phyloP scores from a whole-genome alignment of 371 early-diverging fungal genomes.

The Mucor indicus region DNA sequence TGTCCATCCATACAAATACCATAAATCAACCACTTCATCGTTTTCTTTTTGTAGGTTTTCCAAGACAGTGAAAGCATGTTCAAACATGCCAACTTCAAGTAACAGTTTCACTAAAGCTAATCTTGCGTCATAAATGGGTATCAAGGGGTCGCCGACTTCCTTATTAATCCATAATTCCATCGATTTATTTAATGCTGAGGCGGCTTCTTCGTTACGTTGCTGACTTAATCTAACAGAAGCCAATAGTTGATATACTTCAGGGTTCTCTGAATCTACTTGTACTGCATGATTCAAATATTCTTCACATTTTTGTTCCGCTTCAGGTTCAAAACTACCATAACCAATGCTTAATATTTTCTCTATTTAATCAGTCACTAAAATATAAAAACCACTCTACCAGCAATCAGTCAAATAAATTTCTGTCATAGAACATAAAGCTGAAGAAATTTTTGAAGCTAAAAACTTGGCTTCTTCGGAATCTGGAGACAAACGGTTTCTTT shows the following conservation, averaged over 20 bases:
- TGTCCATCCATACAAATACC: constrained; percentile 93
- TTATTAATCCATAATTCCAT: constrained; percentile 76
- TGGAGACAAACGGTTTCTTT: constrained; percentile 14
- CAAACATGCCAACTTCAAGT: constrained; percentile 77
- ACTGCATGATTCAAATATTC: constrained; percentile 67
- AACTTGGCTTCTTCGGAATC: constrained; percentile 43
- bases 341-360: neutral
- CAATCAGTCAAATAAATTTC: constrained; percentile 97
- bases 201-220: constrained; percentile 79
- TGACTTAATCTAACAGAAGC: constrained; percentile 92
- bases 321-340: constrained; percentile 73
- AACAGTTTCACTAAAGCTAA: constrained; percentile 75
- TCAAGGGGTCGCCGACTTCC: constrained; percentile 54
- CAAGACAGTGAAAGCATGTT: constrained; percentile 76
- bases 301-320: constrained; percentile 87
- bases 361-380: neutral
- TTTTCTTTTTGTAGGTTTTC: constrained; percentile 83
- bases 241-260: constrained; percentile 85
- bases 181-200: constrained; percentile 58
- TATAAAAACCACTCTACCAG: constrained; percentile 60
- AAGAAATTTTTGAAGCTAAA: constrained; percentile 67
- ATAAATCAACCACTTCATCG: constrained; percentile 87
- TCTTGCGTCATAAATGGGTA: constrained; percentile 82
- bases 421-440: constrained; percentile 89
- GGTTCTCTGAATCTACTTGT: constrained; percentile 65